Conservation (phyloP, 2,329 filamentous ascomycete species). For the Chlorencoelia australis region DNA sequence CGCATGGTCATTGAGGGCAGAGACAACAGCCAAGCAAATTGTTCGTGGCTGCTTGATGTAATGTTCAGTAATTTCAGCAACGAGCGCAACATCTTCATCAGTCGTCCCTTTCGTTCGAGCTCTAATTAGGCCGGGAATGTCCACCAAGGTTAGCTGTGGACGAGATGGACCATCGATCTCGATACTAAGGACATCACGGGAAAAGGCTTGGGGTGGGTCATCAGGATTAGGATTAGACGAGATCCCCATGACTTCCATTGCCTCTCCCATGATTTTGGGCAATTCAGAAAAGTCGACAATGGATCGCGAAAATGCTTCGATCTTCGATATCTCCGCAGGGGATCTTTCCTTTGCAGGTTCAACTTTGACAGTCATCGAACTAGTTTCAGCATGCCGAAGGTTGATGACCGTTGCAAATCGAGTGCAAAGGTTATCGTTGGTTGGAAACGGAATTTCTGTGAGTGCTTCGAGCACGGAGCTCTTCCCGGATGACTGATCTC, state of each 20-base stretch:
- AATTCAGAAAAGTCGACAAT: constrained; percentile 22
- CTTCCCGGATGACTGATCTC: constrained; percentile 55
- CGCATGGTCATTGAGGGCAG: constrained; percentile 32
- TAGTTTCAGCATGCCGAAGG: constrained; percentile 21
- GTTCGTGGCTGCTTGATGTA: constrained; percentile 35
- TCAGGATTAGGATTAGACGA: background rate
- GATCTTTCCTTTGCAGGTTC: constrained; percentile 42
- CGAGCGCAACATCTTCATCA: constrained; percentile 21
- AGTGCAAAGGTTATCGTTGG: constrained; percentile 50
- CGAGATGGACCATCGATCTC: constrained; percentile 17
- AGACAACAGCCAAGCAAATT: constrained; percentile 37
- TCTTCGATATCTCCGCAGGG: constrained; percentile 36
- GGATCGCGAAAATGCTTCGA: constrained; percentile 26
- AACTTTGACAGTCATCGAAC: constrained; percentile 44
- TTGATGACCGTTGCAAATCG: constrained; percentile 41
- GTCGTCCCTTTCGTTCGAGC: constrained; percentile 18
- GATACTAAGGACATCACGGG: constrained; percentile 22
- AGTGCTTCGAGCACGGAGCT: constrained; percentile 55
- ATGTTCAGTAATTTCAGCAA: constrained; percentile 23
- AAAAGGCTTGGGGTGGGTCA: constrained; percentile 13
- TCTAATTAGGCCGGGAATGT: constrained; percentile 28
- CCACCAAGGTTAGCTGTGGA: constrained; percentile 25
- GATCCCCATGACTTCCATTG: constrained; percentile 21
- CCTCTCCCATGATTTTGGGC: constrained; percentile 22
- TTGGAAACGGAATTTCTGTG: constrained; percentile 50